phyloP scores from a whole-genome alignment of 441 rosid genomes.

The Populus hybrid region DNA sequence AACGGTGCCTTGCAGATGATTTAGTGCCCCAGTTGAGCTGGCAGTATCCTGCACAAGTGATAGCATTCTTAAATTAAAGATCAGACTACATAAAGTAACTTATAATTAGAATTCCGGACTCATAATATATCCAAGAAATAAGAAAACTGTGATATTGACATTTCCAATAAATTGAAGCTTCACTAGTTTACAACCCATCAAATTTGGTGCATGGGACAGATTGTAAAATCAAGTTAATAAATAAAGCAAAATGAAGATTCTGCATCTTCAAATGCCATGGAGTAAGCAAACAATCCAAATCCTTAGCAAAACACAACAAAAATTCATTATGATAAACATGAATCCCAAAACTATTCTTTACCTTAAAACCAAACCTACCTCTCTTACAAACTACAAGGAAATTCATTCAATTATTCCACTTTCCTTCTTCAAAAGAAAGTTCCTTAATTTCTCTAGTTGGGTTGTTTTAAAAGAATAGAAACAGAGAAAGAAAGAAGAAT shows the following conservation, averaged over 20 bases:
- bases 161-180: not conserved
- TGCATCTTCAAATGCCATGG: not conserved
- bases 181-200: not conserved
- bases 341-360: not conserved
- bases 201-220: too few relatives aligned
- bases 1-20: slow-evolving; percentile 67
- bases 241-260: not conserved
- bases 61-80: not conserved
- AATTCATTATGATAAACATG: not conserved
- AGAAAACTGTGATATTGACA: not conserved
- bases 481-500: not conserved
- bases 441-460: not conserved
- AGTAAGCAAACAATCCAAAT: not conserved
- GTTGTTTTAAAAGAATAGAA: not conserved
- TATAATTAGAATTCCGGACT: not conserved
- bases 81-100: not conserved
- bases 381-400: not conserved
- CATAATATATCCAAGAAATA: not conserved
- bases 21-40: slow-evolving; percentile 70
- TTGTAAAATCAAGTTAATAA: not conserved
- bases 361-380: not conserved
- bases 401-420: not conserved
- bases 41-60: slow-evolving; percentile 53
- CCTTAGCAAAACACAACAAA: not conserved
- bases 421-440: not conserved